Evolutionary conservation across 306 rosid genomes (phyloP).

Genomic region (Prunus armeniaca): DNA sequence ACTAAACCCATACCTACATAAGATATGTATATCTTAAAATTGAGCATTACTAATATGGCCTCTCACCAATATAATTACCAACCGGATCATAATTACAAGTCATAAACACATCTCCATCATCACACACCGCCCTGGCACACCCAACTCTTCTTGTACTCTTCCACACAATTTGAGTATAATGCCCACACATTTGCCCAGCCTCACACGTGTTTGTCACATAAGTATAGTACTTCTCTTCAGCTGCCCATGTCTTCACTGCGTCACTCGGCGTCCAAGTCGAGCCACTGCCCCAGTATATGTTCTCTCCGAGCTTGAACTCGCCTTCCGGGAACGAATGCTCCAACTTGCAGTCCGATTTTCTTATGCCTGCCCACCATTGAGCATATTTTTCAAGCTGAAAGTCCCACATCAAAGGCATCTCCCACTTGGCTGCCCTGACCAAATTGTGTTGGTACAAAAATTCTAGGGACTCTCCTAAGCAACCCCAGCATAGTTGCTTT

Average conservation of each 20-base stretch:
- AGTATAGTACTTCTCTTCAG: conserved; percentile 62
- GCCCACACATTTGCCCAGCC: conserved; percentile 78
- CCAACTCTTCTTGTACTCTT: conserved; percentile 60
- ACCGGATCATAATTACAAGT: conserved; percentile 81
- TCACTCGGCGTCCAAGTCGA: conserved; percentile 60
- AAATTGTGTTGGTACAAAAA: conserved; percentile 68
- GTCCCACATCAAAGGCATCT: conserved; percentile 62
- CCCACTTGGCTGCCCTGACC: conserved; percentile 68
- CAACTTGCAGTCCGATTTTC: conserved; percentile 60
- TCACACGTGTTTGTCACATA: conserved; percentile 56
- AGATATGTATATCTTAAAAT: background rate
- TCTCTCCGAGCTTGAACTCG: conserved; percentile 76
- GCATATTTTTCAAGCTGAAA: conserved; percentile 69
- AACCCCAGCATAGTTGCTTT: conserved; percentile 79
- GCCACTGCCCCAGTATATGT: conserved; percentile 85
- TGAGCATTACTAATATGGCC: conserved; percentile 44
- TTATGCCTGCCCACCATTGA: conserved; percentile 70
- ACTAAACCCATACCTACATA: too few relatives aligned
- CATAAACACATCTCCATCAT: conserved; percentile 76
- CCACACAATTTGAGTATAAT: conserved; percentile 90
- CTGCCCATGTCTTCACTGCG: conserved; percentile 68
- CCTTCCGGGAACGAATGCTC: conserved; percentile 79
- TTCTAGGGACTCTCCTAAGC: conserved; percentile 67
- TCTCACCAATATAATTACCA: conserved; percentile 77
- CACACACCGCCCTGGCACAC: conserved; percentile 73